phyloP scores from a whole-genome alignment of 1,284 basidiomycete species.

The Heterobasidion parviporum region DNA sequence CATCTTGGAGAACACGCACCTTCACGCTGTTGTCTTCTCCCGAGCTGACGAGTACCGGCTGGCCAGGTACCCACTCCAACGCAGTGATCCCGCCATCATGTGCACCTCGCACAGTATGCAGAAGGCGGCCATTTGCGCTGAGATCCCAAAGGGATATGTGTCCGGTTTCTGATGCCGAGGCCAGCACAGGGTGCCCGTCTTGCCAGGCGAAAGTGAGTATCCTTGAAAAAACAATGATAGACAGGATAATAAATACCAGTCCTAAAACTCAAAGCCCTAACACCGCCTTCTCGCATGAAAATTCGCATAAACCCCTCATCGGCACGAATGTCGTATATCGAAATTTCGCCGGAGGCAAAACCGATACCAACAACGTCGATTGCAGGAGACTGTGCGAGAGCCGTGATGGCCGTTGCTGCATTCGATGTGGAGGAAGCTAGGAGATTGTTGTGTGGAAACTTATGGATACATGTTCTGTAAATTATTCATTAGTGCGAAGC shows the following conservation, averaged over 20 bases:
- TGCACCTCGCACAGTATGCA: constrained; percentile 81
- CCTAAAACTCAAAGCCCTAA: constrained; percentile 78
- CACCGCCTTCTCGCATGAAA: constrained; percentile 77
- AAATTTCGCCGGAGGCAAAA: constrained; percentile 81
- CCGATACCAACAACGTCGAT: constrained; percentile 94
- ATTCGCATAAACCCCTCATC: constrained; percentile 87
- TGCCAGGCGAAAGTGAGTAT: constrained; percentile 2
- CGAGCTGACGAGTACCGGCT: constrained; percentile 81
- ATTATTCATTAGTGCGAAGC: constrained; percentile 1
- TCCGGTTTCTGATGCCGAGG: constrained; percentile 80
- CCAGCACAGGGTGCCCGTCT: constrained; percentile 86
- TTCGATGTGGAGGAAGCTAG: constrained; percentile 37
- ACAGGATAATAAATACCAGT: constrained; percentile 52
- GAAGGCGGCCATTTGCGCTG: constrained; percentile 68
- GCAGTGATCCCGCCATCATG: constrained; percentile 79
- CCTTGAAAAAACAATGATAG: background rate
- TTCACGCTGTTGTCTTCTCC: constrained; percentile 93
- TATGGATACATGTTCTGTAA: constrained; percentile 57
- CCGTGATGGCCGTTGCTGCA: constrained; percentile 58
- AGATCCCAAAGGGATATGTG: constrained; percentile 90
- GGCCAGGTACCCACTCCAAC: constrained; percentile 85
- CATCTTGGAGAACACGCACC: constrained; percentile 32
- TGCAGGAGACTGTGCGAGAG: constrained; percentile 87
- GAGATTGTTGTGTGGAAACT: constrained; percentile 45
- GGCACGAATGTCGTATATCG: constrained; percentile 83